Percentiles rank a stretch among this genome's conserved stretches.
phyloP scores from a whole-genome alignment of 768 basidiomycete genomes.

The Lactarius tabidus region DNA sequence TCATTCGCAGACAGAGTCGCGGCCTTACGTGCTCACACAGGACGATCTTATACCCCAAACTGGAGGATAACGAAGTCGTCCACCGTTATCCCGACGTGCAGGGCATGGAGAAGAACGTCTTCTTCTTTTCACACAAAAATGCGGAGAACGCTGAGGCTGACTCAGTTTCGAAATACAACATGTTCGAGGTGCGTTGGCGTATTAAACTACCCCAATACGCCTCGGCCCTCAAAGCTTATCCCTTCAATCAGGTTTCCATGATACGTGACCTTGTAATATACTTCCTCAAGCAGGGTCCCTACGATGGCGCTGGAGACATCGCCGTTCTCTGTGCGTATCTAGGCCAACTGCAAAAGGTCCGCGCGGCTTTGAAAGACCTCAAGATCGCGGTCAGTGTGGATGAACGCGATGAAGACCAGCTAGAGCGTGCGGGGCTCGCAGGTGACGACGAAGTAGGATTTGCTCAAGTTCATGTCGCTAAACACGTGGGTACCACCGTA shows the following conservation, averaged over 20 bases:
- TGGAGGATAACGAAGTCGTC: conserved; percentile 57
- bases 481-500: conserved; percentile 39
- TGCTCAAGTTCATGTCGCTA: conserved; percentile 49
- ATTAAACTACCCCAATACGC: neutral
- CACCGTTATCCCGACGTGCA: conserved; percentile 49
- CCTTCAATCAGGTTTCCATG: conserved; percentile 36
- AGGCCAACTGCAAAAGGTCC: conserved; percentile 45
- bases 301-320: conserved; percentile 45
- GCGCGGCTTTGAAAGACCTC: conserved; percentile 37
- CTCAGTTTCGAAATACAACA: conserved; percentile 60
- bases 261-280: conserved; percentile 52
- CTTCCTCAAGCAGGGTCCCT: conserved; percentile 49
- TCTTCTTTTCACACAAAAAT: conserved; percentile 62
- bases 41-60: conserved; percentile 54
- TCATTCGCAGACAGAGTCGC: neutral
- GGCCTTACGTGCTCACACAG: conserved; percentile 30
- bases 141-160: conserved; percentile 59
- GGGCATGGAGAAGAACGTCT: conserved; percentile 61
- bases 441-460: conserved; percentile 37
- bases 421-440: conserved; percentile 48
- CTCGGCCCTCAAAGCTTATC: neutral
- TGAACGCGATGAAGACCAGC: conserved; percentile 60
- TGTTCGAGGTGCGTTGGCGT: conserved; percentile 50
- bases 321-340: conserved; percentile 54
- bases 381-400: conserved; percentile 66